Evolutionary conservation across 164 flowering plant genomes (phyloP).

Genomic region (Tetracentron sinense): DNA sequence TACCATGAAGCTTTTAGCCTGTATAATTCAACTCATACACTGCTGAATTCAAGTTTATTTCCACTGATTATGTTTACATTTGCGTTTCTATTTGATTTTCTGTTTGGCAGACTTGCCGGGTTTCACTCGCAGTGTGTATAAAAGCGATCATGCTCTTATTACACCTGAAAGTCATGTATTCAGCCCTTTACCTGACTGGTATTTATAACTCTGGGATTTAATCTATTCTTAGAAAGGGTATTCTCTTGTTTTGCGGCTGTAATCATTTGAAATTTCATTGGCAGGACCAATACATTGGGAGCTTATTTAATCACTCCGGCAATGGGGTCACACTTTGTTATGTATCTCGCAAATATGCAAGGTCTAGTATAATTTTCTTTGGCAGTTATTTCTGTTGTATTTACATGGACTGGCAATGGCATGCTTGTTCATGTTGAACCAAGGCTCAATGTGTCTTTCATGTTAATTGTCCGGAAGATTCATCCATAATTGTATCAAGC

Average conservation of each 20-base stretch:
- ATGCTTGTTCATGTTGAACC: not conserved
- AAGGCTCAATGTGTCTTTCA: not conserved
- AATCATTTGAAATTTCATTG: constrained; percentile 16
- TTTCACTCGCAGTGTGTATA: constrained; percentile 90
- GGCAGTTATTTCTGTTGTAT: not conserved
- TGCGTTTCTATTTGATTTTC: too few relatives aligned
- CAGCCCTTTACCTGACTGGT: constrained; percentile 93
- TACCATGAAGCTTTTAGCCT: too few relatives aligned
- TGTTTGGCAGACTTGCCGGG: constrained; percentile 83
- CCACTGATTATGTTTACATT: too few relatives aligned
- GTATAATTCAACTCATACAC: not conserved
- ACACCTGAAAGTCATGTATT: constrained; percentile 97
- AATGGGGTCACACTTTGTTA: constrained; percentile 88
- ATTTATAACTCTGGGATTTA: constrained; percentile 1
- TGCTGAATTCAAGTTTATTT: not conserved
- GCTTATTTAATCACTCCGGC: constrained; percentile 91
- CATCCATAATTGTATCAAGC: too few relatives aligned
- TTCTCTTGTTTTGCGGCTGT: not conserved
- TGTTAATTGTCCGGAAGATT: too few relatives aligned
- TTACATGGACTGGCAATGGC: not conserved
- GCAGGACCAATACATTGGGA: constrained; percentile 77
- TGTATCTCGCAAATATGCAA: constrained; percentile 93
- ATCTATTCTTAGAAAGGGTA: not conserved
- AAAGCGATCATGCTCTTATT: constrained; percentile 80
- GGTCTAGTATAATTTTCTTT: constrained; percentile 36